phyloP scores from a whole-genome alignment of 106 monocot genomes.

The Cymbidium sinense region DNA sequence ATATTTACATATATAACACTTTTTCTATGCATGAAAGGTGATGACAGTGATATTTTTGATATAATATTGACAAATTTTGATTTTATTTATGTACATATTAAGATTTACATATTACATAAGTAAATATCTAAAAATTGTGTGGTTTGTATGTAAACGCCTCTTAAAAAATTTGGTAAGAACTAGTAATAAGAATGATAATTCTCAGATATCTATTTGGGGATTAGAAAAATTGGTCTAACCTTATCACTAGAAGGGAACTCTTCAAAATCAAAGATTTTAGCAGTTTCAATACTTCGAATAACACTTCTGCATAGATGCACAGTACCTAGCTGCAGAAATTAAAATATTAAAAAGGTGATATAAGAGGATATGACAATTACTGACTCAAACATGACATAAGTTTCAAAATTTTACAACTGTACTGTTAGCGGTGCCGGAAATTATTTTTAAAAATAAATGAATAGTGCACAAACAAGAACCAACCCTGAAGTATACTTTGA shows the following conservation, averaged over 20 bases:
- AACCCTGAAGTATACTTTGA: slow-evolving; percentile 95
- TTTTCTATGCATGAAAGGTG: too few relatives aligned
- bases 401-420: neutral
- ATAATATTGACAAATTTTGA: too few relatives aligned
- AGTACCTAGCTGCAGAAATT: slow-evolving; percentile 78
- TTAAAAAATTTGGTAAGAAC: neutral
- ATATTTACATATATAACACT: too few relatives aligned
- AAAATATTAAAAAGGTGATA: neutral
- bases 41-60: too few relatives aligned
- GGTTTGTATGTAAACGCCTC: too few relatives aligned
- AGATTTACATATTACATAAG: too few relatives aligned
- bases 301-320: slow-evolving; percentile 91
- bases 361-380: neutral
- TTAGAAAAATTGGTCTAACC: slow-evolving; percentile 25
- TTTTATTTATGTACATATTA: too few relatives aligned
- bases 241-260: slow-evolving; percentile 86
- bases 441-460: neutral
- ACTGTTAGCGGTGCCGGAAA: neutral
- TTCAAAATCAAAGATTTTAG: slow-evolving; percentile 93
- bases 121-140: too few relatives aligned
- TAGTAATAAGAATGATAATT: neutral
- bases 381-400: neutral
- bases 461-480: neutral
- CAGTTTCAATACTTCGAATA: slow-evolving; percentile 96
- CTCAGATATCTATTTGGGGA: neutral